Conservation (phyloP, 2,329 filamentous ascomycete genomes). For the Aspergillus fischeri region DNA sequence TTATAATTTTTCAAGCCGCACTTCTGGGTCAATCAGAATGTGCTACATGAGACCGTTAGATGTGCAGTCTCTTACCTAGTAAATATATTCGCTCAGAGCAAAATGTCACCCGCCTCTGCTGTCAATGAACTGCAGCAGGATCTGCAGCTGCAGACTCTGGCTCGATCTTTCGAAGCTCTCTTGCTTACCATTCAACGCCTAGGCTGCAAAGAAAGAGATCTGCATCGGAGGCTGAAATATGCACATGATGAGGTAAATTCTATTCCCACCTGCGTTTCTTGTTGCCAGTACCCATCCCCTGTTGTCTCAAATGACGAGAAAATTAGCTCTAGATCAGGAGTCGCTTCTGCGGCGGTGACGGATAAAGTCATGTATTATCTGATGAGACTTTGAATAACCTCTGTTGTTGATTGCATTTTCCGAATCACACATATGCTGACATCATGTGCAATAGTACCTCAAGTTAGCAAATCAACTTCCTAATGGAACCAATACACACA, state of each 20-base stretch:
- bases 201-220: slow-evolving; percentile 35
- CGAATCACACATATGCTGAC: slow-evolving; percentile 25
- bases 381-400: slow-evolving; percentile 37
- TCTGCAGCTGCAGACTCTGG: slow-evolving; percentile 34
- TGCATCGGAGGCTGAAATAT: slow-evolving; percentile 35
- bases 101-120: slow-evolving; percentile 32
- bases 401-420: slow-evolving; percentile 13
- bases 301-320: slow-evolving; percentile 47
- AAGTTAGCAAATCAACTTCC: slow-evolving; percentile 30
- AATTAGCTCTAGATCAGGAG: slow-evolving; percentile 85
- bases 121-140: slow-evolving; percentile 29
- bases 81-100: slow-evolving; percentile 17
- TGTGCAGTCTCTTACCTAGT: slow-evolving; percentile 19
- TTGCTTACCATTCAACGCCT: slow-evolving; percentile 39
- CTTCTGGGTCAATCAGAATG: slow-evolving; percentile 25
- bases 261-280: slow-evolving; percentile 2
- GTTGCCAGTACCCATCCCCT: slow-evolving; percentile 1
- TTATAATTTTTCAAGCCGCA: slow-evolving; percentile 17
- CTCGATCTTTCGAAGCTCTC: slow-evolving; percentile 40
- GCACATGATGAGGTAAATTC: slow-evolving; percentile 39
- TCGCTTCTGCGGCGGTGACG: slow-evolving; percentile 58
- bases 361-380: slow-evolving; percentile 56
- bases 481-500: slow-evolving; percentile 28
- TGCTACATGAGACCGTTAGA: slow-evolving; percentile 18
- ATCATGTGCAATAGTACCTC: slow-evolving; percentile 26